Evolutionary conservation across 1,139 yeast genomes (phyloP).

Genomic region (Kodamaea alishanica): DNA sequence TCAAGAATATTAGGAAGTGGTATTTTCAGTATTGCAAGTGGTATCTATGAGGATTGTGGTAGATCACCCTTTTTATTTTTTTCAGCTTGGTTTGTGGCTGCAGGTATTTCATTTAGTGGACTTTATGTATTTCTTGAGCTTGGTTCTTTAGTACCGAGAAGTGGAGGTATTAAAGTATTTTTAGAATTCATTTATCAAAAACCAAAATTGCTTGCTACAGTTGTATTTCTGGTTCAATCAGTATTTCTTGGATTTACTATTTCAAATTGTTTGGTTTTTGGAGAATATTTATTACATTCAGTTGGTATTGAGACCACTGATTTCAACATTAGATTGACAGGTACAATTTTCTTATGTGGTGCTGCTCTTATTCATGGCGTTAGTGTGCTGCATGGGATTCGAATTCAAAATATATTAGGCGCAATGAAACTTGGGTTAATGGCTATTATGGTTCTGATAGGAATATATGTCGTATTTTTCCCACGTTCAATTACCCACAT

Average conservation of each 20-base stretch:
- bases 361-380: conserved; percentile 51
- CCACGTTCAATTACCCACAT: conserved; percentile 42
- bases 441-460: conserved; percentile 46
- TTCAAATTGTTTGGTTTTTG: conserved; percentile 66
- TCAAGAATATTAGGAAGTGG: conserved; percentile 77
- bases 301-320: conserved; percentile 40
- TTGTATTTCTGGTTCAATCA: conserved; percentile 53
- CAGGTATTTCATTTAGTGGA: conserved; percentile 61
- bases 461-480: conserved; percentile 45
- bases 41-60: conserved; percentile 64
- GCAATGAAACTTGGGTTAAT: conserved; percentile 48
- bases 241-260: conserved; percentile 62
- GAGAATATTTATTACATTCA: conserved; percentile 57
- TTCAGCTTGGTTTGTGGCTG: conserved; percentile 59
- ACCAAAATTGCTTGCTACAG: conserved; percentile 59
- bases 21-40: conserved; percentile 67
- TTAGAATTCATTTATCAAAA: conserved; percentile 59
- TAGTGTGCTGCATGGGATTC: conserved; percentile 51
- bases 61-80: conserved; percentile 60
- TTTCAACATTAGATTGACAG: conserved; percentile 40
- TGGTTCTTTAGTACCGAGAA: conserved; percentile 66
- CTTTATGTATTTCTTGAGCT: conserved; percentile 62
- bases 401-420: conserved; percentile 57
- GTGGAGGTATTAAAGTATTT: conserved; percentile 73
- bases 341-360: conserved; percentile 39